Conservation (phyloP, 176 grass and related monocot genomes). For the Juncus inflexus region DNA sequence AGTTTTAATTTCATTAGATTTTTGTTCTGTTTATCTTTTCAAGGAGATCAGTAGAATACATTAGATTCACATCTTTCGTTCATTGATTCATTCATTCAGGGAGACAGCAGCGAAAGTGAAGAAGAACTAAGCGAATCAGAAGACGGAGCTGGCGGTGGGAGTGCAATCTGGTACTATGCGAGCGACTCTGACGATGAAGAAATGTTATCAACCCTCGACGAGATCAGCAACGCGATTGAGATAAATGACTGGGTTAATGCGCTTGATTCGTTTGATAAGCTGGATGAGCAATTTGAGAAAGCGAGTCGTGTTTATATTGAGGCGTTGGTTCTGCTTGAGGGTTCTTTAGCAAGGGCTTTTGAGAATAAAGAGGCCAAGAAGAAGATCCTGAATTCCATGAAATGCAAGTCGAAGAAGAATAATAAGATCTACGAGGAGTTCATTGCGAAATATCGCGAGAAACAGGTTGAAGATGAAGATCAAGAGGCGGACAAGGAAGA, state of each 20-base stretch:
- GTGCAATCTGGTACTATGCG: neutral
- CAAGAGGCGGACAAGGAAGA: no score
- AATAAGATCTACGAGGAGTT: constrained; percentile 42
- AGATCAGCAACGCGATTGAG: constrained; percentile 39
- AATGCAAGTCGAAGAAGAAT: constrained; percentile 43
- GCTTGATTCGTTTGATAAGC: constrained; percentile 37
- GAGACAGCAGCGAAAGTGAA: constrained; percentile 37
- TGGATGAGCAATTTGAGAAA: constrained; percentile 45
- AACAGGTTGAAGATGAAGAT: constrained; percentile 16
- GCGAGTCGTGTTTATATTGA: constrained; percentile 31
- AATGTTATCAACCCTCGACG: constrained; percentile 32
- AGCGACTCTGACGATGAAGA: constrained; percentile 21
- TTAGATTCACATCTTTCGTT: neutral
- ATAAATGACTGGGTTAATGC: constrained; percentile 45
- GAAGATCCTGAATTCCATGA: constrained; percentile 48
- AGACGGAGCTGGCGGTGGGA: constrained; percentile 15
- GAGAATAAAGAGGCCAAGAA: constrained; percentile 44
- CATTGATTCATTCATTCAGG: constrained; percentile 24
- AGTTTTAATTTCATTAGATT: no score
- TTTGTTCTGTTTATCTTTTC: no score
- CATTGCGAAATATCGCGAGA: constrained; percentile 33
- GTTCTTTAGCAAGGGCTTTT: constrained; percentile 31
- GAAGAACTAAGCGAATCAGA: constrained; percentile 12
- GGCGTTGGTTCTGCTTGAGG: constrained; percentile 35
- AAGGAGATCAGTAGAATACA: no score